These are phyloP conservation scores for Asterella californica DNA, from an alignment of 225 moss, liverwort and hornwort species.

Conservation along the genomic window DNA sequence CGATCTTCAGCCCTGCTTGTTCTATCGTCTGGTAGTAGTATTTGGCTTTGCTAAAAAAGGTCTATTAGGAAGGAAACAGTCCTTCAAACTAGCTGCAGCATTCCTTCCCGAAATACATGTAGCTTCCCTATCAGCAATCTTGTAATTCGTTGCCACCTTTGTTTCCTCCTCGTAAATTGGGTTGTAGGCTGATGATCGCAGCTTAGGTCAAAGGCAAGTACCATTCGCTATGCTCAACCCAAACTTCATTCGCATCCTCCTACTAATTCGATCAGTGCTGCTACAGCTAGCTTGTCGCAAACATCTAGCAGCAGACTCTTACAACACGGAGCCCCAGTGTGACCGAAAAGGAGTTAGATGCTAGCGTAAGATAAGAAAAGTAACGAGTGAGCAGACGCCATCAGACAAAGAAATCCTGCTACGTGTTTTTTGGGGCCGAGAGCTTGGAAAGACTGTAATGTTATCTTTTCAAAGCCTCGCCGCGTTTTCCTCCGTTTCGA, in stretches of 20 bases:
- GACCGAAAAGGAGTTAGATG: background rate
- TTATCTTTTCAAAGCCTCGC: background rate
- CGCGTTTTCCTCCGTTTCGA: background rate
- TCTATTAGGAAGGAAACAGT: background rate
- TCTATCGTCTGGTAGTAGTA: background rate
- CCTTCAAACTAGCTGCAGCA: background rate
- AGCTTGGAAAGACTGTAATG: background rate
- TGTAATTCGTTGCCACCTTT: background rate
- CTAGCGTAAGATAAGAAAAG: conserved; percentile 2
- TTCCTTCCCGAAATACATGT: background rate
- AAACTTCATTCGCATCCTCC: conserved; percentile 4
- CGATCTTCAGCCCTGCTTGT: background rate
- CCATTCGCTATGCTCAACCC: background rate
- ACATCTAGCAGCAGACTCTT: conserved; percentile 3
- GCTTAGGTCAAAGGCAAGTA: conserved; percentile 9
- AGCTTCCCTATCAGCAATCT: background rate
- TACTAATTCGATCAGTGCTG: background rate
- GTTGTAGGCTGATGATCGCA: conserved; percentile 11
- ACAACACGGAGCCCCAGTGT: background rate
- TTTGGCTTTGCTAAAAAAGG: background rate
- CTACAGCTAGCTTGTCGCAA: background rate
- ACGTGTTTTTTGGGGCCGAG: background rate
- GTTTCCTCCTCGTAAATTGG: conserved; percentile 9
- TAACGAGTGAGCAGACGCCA: conserved; percentile 1
- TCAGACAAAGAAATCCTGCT: background rate